Evolutionary conservation across 2,329 filamentous ascomycete genomes (phyloP).

Genomic region (Fusarium austroafricanum): DNA sequence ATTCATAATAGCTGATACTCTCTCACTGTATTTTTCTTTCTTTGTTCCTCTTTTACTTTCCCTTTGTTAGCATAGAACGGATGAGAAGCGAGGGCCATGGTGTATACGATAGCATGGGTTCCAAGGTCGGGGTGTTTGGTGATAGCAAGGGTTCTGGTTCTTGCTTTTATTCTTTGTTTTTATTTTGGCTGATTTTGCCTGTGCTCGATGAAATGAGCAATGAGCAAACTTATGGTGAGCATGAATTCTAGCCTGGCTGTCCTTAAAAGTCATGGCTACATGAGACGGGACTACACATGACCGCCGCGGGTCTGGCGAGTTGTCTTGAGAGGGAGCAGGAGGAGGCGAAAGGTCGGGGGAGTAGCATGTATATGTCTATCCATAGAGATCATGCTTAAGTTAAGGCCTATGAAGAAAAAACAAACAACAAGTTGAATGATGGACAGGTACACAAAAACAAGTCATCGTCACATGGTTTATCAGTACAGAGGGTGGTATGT

Average conservation of each 20-base stretch:
- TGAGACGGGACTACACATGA: slow-evolving; percentile 1
- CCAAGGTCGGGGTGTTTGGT: slow-evolving; percentile 25
- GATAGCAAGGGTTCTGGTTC: neutral
- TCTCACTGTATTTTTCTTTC: neutral
- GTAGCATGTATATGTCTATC: slow-evolving; percentile 14
- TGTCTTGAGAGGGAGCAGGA: neutral
- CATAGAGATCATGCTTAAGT: slow-evolving; percentile 14
- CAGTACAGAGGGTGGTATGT: neutral
- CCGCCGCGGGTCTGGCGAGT: neutral
- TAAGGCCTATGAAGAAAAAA: slow-evolving; percentile 8
- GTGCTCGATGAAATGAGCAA: neutral
- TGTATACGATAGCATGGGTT: slow-evolving; percentile 41
- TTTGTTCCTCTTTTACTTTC: neutral
- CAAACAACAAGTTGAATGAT: neutral
- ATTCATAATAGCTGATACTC: slow-evolving; percentile 7
- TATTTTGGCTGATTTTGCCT: slow-evolving; percentile 1
- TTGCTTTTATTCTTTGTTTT: slow-evolving; percentile 10
- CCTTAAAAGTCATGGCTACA: neutral
- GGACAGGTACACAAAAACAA: neutral
- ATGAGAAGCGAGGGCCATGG: slow-evolving; percentile 32
- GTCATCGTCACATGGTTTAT: neutral
- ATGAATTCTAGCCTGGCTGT: neutral
- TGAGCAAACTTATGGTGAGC: neutral
- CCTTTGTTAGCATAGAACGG: slow-evolving; percentile 20
- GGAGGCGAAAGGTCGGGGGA: neutral